Evolutionary conservation across 768 basidiomycete species (phyloP).

Genomic region (Leccinum uliginosum): DNA sequence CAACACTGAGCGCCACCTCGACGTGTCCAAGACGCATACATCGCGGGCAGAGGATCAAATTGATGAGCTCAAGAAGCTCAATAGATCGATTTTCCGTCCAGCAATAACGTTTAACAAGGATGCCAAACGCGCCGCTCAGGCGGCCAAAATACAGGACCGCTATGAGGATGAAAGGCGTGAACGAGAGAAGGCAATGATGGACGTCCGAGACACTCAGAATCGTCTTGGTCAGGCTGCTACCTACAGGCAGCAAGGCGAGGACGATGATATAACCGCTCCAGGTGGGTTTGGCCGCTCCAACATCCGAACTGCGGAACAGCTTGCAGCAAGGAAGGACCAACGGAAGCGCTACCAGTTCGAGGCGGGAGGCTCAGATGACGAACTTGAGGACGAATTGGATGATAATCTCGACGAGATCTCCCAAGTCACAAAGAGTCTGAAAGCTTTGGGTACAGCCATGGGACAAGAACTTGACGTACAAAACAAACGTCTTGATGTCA

Average conservation of each 20-base stretch:
- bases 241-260: conserved; percentile 48
- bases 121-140: conserved; percentile 81
- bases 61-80: conserved; percentile 89
- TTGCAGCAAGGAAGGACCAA: conserved; percentile 57
- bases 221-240: conserved; percentile 73
- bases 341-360: conserved; percentile 90
- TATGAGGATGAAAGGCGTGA: conserved; percentile 84
- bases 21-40: conserved; percentile 85
- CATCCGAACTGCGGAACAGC: conserved; percentile 47
- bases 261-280: conserved; percentile 39
- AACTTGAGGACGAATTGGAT: conserved; percentile 92
- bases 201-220: conserved; percentile 83
- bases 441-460: conserved; percentile 76
- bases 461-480: conserved; percentile 86
- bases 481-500: conserved; percentile 71
- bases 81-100: conserved; percentile 91
- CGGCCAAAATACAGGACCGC: conserved; percentile 76
- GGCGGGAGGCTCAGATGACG: conserved; percentile 84
- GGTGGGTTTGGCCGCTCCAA: conserved; percentile 38
- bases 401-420: conserved; percentile 85
- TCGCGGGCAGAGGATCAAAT: conserved; percentile 89
- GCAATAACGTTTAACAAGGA: conserved; percentile 93
- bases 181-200: conserved; percentile 79
- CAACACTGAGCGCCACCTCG: conserved; percentile 92
- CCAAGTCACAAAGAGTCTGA: conserved; percentile 71